Conservation (phyloP, 495 filamentous ascomycete species). For the Talaromyces nanjingensis region DNA sequence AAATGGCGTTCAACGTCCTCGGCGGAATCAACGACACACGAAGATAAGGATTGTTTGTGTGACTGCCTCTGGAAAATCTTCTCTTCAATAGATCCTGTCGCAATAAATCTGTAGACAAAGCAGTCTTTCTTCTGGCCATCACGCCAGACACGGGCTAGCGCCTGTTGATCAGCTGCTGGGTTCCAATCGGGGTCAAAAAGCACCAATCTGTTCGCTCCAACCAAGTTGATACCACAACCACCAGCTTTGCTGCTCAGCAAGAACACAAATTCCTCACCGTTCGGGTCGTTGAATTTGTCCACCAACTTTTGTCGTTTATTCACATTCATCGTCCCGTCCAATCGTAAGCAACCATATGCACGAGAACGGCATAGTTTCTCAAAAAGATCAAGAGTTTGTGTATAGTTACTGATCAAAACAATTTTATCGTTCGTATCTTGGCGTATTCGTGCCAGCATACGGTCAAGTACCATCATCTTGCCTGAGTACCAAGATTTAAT, state of each 20-base stretch:
- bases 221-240: constrained; percentile 93
- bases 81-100: constrained; percentile 96
- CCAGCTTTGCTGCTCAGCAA: constrained; percentile 94
- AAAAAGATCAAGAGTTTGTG: constrained; percentile 92
- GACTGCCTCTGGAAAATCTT: constrained; percentile 99
- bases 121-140: constrained; percentile 99
- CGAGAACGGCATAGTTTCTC: constrained; percentile 82
- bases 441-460: constrained; percentile 95
- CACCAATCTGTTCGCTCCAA: constrained; percentile 93
- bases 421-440: constrained; percentile 99
- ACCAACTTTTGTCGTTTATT: constrained; percentile 95
- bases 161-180: constrained; percentile 96
- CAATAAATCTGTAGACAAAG: constrained; percentile 98
- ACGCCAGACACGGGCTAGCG: constrained; percentile 94
- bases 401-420: constrained; percentile 97
- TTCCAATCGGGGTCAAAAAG: constrained; percentile 99
- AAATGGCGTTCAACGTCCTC: constrained; percentile 98
- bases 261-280: constrained; percentile 88
- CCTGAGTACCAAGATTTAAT: constrained; percentile 95
- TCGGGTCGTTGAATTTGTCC: constrained; percentile 95
- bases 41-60: constrained; percentile 94
- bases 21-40: constrained; percentile 94
- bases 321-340: constrained; percentile 97
- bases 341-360: constrained; percentile 75
- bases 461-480: constrained; percentile 96